Percentiles rank a stretch among this genome's conserved stretches.
These are phyloP conservation scores for Plasmodium billcollinsi DNA, from an alignment of 169 alveolate species.

Conservation along the genomic window DNA sequence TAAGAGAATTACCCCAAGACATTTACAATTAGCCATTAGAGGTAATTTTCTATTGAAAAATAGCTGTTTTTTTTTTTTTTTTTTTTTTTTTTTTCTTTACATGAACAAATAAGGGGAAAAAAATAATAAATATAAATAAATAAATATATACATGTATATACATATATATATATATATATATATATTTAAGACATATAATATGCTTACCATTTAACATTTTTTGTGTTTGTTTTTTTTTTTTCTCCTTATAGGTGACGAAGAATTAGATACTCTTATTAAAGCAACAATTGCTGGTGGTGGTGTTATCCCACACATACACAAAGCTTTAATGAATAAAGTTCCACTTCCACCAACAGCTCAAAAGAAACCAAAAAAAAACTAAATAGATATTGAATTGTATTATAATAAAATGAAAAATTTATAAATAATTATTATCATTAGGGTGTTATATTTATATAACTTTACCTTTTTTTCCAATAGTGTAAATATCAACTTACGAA, in stretches of 20 bases:
- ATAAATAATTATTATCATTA: neutral
- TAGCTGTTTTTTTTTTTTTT: constrained; percentile 29
- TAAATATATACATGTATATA: neutral
- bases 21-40: constrained; percentile 94
- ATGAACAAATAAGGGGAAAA: neutral
- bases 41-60: constrained; percentile 41
- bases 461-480: neutral
- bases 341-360: constrained; percentile 85
- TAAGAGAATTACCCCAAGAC: constrained; percentile 97
- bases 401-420: constrained; percentile 1
- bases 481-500: neutral
- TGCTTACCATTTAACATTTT: neutral
- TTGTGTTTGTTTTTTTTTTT: neutral
- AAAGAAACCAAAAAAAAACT: constrained; percentile 82
- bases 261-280: constrained; percentile 96
- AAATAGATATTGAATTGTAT: constrained; percentile 1
- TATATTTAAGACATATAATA: neutral
- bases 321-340: constrained; percentile 91
- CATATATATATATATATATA: neutral
- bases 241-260: constrained; percentile 96
- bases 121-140: neutral
- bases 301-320: constrained; percentile 99
- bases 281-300: constrained; percentile 99
- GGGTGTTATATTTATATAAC: neutral
- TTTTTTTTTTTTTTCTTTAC: neutral